Evolutionary conservation across 2,329 filamentous ascomycete species (phyloP), one percentile per base, ranked within the genome.

Genomic region (Aspergillus sp.): DNA sequence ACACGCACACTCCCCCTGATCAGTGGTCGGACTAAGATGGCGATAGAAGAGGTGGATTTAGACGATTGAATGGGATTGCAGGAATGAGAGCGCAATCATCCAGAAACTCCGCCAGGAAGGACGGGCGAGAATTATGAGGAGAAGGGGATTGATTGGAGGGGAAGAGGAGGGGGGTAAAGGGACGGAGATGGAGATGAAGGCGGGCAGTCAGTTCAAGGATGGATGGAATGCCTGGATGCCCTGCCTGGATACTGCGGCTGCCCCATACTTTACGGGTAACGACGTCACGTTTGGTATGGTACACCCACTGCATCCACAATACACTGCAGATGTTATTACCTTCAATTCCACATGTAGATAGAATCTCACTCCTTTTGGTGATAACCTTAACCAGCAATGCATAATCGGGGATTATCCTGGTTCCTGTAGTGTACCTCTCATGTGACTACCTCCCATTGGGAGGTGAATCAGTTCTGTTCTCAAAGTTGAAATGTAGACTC

Each of bases 1-100:
- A 55, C 63, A 60, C 61, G 56, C 64, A 63, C 57, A 56, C 59
- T 63, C 55, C 63, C 65, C 62, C 56, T 64, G 49, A 62, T 52
- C 63, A 62, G 39, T 59, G 57, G 60, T 57, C 54, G 47, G 41
- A 43, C 23, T 32, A 45, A 38, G 39, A 41, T 17, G 39, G 21
- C 7, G 38, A 56, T 43, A 55, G 54, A 36, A 57, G 28, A 23
- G 53, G 23, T 43, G 30, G 13, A 51, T 59, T 41, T 39, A 36
- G 58, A 38, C 48, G 53, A n/a, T 52, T 39, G 32, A 12, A 23
- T 43, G 57, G 54, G 13, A 39, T 52, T 32, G 56, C 56, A 45
- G 45, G 15, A 5, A 48, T 48, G 55, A 53, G 28, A 63, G 51
- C 30, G 45, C 12, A 39, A 36, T 48, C 23, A 57, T 23, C 41